phyloP scores from a whole-genome alignment of 208 protist genomes.

The Lotmaria passim region DNA sequence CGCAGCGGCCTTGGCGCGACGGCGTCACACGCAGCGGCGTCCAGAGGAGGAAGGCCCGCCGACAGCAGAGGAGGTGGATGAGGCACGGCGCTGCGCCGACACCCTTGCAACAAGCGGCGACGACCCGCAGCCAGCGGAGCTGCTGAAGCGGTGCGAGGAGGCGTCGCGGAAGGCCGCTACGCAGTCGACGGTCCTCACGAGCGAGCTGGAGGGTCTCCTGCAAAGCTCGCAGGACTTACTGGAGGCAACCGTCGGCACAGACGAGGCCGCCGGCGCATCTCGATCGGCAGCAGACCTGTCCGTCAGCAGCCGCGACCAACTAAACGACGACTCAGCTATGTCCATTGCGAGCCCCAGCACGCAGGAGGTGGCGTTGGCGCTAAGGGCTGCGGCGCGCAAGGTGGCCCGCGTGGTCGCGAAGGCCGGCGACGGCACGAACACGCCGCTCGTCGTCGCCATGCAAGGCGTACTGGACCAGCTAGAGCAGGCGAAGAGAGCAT shows the following conservation, averaged over 20 bases:
- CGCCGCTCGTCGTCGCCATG: constrained; percentile 4
- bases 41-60: constrained; percentile 1
- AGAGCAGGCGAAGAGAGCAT: constrained; percentile 11
- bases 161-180: constrained; percentile 2
- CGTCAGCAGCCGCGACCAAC: not conserved
- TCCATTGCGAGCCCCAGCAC: not conserved
- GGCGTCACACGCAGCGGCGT: not conserved
- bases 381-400: not conserved
- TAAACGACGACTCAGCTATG: not conserved
- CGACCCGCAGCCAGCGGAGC: constrained; percentile 5
- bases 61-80: constrained; percentile 12
- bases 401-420: constrained; percentile 5
- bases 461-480: constrained; percentile 18
- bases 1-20: constrained; percentile 6
- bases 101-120: constrained; percentile 24
- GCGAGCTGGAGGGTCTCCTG: constrained; percentile 34
- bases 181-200: constrained; percentile 27
- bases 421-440: constrained; percentile 6
- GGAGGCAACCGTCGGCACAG: constrained; percentile 12
- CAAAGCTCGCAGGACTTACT: constrained; percentile 20
- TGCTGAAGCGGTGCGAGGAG: constrained; percentile 20
- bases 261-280: not conserved
- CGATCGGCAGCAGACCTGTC: not conserved
- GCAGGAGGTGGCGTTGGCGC: constrained; percentile 1
- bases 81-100: constrained; percentile 23